These are phyloP conservation scores for Fistulifera pelliculosa DNA, from an alignment of 108 stramenopile genomes.

Conservation along the genomic window DNA sequence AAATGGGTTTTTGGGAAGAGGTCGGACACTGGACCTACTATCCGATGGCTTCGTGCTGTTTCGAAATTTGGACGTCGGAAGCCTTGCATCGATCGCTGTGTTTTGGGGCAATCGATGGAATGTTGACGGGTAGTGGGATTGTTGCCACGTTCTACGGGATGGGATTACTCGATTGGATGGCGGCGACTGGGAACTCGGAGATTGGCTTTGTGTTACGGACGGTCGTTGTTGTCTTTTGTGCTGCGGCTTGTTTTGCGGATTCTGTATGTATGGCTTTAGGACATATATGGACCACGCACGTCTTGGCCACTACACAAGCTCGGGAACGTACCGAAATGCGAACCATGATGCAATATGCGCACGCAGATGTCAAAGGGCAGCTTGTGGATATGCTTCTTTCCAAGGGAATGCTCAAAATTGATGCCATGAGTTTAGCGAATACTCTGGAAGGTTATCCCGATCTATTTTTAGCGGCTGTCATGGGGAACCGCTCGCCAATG, in stretches of 20 bases:
- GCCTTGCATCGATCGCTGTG: constrained; percentile 53
- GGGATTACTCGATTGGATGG: constrained; percentile 20
- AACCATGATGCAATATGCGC: constrained; percentile 25
- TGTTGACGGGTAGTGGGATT: constrained; percentile 63
- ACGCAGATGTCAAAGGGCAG: constrained; percentile 50
- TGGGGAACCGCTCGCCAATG: constrained; percentile 33
- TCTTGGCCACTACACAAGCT: constrained; percentile 24
- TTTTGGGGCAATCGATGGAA: constrained; percentile 70
- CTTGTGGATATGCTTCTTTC: constrained; percentile 54
- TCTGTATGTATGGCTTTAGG: constrained; percentile 71
- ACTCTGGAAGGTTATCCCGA: constrained; percentile 80
- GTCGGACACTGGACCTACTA: background rate
- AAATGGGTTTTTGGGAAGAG: background rate
- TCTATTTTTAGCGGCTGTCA: constrained; percentile 57
- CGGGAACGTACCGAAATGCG: constrained; percentile 37
- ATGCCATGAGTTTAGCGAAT: constrained; percentile 80
- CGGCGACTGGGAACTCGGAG: constrained; percentile 2
- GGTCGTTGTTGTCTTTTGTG: constrained; percentile 6
- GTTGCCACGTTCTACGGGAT: constrained; percentile 52
- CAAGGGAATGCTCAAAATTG: constrained; percentile 74
- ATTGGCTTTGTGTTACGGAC: constrained; percentile 19
- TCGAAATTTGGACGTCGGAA: constrained; percentile 5
- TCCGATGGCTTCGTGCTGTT: background rate
- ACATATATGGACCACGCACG: constrained; percentile 63
- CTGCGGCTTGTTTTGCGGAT: constrained; percentile 56